phyloP scores from a whole-genome alignment of 176 grass and related monocot species.

The Aegilops bicornis region DNA sequence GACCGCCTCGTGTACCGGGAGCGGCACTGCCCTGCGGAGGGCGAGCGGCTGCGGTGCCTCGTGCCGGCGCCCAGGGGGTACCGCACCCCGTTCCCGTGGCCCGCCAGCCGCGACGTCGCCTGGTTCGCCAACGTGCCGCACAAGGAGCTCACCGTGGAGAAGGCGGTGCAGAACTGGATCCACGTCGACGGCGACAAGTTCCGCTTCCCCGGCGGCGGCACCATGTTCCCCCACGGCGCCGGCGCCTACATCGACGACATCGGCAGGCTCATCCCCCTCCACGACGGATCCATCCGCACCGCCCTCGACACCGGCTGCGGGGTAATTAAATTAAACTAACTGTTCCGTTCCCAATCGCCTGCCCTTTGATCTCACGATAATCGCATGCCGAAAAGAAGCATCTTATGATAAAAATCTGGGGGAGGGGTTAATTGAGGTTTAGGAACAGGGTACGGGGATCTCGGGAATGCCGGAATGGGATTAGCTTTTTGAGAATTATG shows the following conservation, averaged over 20 bases:
- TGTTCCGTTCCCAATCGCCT: neutral
- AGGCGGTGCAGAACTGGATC: slow-evolving; percentile 99
- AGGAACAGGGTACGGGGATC: slow-evolving; percentile 30
- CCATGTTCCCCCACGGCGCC: slow-evolving; percentile 89
- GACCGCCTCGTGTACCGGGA: slow-evolving; percentile 83
- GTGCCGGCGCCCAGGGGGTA: slow-evolving; percentile 73
- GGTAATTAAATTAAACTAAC: slow-evolving; percentile 31
- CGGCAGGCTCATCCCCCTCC: slow-evolving; percentile 62
- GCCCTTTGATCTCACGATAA: neutral
- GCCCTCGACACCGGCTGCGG: slow-evolving; percentile 94
- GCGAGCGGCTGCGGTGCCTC: slow-evolving; percentile 73
- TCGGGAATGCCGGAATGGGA: slow-evolving; percentile 26
- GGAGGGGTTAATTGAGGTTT: slow-evolving; percentile 21
- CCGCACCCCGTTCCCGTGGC: slow-evolving; percentile 85
- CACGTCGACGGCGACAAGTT: slow-evolving; percentile 80
- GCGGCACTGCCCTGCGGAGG: slow-evolving; percentile 76
- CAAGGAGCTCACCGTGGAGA: slow-evolving; percentile 92
- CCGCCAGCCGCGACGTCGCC: slow-evolving; percentile 64
- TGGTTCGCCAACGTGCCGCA: slow-evolving; percentile 96
- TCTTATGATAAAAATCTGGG: neutral
- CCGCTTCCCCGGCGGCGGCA: slow-evolving; percentile 88
- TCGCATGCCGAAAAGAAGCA: neutral
- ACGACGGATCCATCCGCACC: slow-evolving; percentile 85
- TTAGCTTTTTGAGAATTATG: slow-evolving; percentile 5
- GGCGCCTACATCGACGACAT: slow-evolving; percentile 88